These are phyloP conservation scores for Ceratocystis colombiana DNA, from an alignment of 2,329 filamentous ascomycete species.

Conservation along the genomic window DNA sequence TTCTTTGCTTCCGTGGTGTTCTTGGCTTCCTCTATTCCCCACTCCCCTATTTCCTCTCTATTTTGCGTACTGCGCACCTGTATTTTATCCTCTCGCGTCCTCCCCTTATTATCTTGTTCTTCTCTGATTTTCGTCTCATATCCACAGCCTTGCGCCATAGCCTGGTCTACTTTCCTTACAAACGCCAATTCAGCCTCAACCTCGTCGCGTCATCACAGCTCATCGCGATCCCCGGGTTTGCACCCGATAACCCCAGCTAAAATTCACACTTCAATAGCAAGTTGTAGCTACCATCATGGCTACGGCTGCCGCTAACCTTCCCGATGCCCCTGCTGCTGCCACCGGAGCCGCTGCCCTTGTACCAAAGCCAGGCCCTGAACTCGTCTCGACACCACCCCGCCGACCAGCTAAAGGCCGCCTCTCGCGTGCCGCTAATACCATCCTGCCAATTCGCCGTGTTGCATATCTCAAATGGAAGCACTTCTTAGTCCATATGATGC, in stretches of 20 bases:
- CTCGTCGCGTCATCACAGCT: not conserved
- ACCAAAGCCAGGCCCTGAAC: not conserved
- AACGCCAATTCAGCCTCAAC: not conserved
- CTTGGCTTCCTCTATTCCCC: no score
- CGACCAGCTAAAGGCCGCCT: not conserved
- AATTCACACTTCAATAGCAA: not conserved
- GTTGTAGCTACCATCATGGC: slow-evolving; percentile 7
- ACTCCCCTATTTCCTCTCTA: no score
- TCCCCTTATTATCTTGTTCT: not conserved
- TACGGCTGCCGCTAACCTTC: slow-evolving; percentile 14
- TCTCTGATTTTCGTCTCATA: not conserved
- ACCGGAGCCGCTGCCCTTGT: not conserved
- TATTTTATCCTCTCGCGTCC: not conserved
- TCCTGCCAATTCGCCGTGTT: slow-evolving; percentile 21
- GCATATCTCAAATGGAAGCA: slow-evolving; percentile 22
- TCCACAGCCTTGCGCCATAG: slow-evolving; percentile 16
- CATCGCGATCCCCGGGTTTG: not conserved
- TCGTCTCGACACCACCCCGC: not conserved
- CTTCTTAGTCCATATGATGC: slow-evolving; percentile 16
- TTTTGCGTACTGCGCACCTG: not conserved
- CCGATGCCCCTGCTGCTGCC: not conserved
- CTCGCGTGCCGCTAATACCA: slow-evolving; percentile 1
- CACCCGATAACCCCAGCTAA: not conserved
- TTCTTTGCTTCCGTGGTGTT: not conserved
- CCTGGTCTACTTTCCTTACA: not conserved